Conservation (phyloP, 1,284 basidiomycete genomes). For the Irpex sp. region DNA sequence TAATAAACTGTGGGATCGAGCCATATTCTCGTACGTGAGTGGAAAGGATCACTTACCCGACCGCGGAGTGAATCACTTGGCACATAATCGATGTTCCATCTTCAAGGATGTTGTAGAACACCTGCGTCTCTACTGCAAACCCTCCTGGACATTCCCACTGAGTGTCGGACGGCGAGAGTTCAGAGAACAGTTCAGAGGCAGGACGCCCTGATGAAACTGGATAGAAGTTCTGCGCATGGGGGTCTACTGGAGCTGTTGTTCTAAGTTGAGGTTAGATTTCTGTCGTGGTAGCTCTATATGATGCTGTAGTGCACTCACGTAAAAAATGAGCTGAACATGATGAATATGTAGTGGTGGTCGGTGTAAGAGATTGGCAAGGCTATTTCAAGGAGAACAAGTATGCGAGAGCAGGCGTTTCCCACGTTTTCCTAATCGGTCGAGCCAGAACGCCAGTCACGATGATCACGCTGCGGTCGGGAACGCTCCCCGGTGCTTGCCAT, state of each 20-base stretch:
- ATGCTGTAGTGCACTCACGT: conserved; percentile 48
- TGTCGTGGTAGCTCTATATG: conserved; percentile 5
- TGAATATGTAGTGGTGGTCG: conserved; percentile 5
- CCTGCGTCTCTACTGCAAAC: conserved; percentile 92
- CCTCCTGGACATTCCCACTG: conserved; percentile 85
- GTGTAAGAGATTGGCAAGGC: background rate
- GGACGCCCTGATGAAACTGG: conserved; percentile 60
- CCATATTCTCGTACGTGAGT: conserved; percentile 1
- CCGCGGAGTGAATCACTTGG: conserved; percentile 93
- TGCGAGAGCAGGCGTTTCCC: background rate
- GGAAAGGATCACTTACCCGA: conserved; percentile 71
- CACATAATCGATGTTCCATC: conserved; percentile 85
- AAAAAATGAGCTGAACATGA: conserved; percentile 70
- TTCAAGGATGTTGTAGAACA: conserved; percentile 81
- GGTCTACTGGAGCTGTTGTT: conserved; percentile 51
- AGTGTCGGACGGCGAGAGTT: conserved; percentile 69
- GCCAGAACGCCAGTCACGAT: background rate
- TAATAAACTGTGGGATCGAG: background rate
- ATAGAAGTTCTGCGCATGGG: conserved; percentile 73
- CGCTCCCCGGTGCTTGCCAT: background rate
- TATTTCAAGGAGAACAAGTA: background rate
- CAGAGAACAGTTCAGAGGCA: conserved; percentile 63
- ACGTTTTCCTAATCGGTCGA: background rate
- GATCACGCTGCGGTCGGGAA: background rate
- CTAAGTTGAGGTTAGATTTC: conserved; percentile 30